Evolutionary conservation across 176 grass and related monocot genomes (phyloP), one percentile per base, ranked within the genome.

Genomic region (Zea luxurians): DNA sequence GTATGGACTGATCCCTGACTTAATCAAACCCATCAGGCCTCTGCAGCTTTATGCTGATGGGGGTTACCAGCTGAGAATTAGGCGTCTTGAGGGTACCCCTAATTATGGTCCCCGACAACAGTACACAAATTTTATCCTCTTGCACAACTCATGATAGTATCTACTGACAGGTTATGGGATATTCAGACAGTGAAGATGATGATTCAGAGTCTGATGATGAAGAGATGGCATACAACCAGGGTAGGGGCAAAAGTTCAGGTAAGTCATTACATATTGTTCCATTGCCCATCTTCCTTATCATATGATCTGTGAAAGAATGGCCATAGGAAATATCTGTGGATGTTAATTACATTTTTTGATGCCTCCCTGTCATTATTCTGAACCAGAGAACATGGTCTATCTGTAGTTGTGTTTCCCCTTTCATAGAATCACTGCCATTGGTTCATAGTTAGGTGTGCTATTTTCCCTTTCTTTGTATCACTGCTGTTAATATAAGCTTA

Each of bases 191-290:
- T 48, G 84, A 90, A 35, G 92, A 92, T 78, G 86, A 89, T 62
- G 81, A 85, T 67, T 90, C 83, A 47, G 96, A 95, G 65, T 86
- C 88, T 79, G 92, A 99, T 83, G 89, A 91, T 68, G 88, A 20
- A 57, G 87, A 92, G 68, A 62, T 95, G 61, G 79, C 54, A 64
- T 85, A 54, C 47, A 62, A 77, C 53, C 85, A 78, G 80, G 38
- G 4, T 64, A 78, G 55, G 49, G 78, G 73, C 10, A 92, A 96
- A 87, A 96, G 88, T 78, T 83, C 83, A 82, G 90, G 96, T 92
- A 87, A 85, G 57, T 0, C 60, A 76, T 27, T 80, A 62, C 20
- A 37, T 76, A 16, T 41, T 73, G 4, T 61, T 68, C 34, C 37
- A 74, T 68, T 68, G 20, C 59, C 59, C 21, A 11, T 61, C 35